These are phyloP conservation scores for Platanthera guangdongensis DNA, from an alignment of 106 monocot genomes.

Conservation along the genomic window DNA sequence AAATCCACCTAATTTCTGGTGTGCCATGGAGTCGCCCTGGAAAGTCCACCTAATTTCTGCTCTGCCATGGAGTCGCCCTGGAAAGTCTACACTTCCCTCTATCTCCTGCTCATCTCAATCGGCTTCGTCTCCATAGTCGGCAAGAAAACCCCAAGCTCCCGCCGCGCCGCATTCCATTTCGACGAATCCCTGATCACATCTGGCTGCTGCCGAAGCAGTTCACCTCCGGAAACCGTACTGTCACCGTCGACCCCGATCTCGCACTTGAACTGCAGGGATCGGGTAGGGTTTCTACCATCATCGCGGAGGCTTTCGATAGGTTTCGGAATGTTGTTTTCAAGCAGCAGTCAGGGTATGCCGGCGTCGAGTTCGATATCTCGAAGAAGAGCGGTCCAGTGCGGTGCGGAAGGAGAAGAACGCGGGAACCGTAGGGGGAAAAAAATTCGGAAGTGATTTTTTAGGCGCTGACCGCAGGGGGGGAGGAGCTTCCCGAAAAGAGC, in stretches of 20 bases:
- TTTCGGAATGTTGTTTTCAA: conserved; percentile 53
- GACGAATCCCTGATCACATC: conserved; percentile 33
- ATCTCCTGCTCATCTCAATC: conserved; percentile 2
- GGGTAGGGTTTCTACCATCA: conserved; percentile 26
- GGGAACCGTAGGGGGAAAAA: too few species aligned
- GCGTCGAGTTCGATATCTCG: conserved; percentile 31
- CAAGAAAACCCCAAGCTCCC: conserved; percentile 6
- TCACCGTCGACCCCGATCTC: conserved; percentile 67
- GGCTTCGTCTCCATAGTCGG: background rate
- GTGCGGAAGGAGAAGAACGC: too few species aligned
- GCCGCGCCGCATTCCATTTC: conserved; percentile 2
- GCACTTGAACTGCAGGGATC: conserved; percentile 25
- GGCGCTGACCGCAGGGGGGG: too few species aligned
- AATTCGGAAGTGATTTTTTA: too few species aligned
- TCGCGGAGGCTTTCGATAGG: conserved; percentile 68
- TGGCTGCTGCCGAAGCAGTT: conserved; percentile 77
- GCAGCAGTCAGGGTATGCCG: conserved; percentile 17
- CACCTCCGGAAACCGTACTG: conserved; percentile 35
- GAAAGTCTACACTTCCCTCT: background rate
- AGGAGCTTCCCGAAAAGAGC: too few species aligned
- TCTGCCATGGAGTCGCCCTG: background rate
- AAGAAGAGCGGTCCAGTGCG: too few species aligned
- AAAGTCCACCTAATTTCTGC: background rate
- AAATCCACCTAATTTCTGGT: too few species aligned
- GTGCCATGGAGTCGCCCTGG: too few species aligned